Evolutionary conservation across 2,329 filamentous ascomycete genomes (phyloP).

Genomic region (Trichoderma brevicompactum): DNA sequence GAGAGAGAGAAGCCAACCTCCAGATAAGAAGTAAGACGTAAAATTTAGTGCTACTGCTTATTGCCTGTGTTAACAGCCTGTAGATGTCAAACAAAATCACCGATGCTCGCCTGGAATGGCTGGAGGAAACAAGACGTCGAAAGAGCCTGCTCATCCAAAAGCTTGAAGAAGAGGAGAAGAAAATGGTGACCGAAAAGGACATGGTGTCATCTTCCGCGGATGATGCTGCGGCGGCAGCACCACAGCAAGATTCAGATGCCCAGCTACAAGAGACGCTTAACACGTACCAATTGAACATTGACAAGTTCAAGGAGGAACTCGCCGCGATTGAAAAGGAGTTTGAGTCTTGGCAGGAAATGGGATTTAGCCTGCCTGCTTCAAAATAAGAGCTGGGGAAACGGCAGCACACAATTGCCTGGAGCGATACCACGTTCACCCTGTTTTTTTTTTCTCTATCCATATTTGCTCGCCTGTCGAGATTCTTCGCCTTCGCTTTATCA

Average conservation of each 20-base stretch:
- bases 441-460: neutral
- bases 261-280: conserved; percentile 8
- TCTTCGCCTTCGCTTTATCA: conserved; percentile 1
- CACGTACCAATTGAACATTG: conserved; percentile 20
- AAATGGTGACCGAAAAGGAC: conserved; percentile 13
- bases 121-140: conserved; percentile 21
- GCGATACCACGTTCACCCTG: neutral
- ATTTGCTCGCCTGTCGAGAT: conserved; percentile 3
- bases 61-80: conserved; percentile 3
- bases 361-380: conserved; percentile 22
- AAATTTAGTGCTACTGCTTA: conserved; percentile 5
- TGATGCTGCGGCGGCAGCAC: neutral
- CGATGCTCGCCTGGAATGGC: conserved; percentile 25
- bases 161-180: conserved; percentile 26
- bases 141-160: conserved; percentile 22
- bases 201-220: conserved; percentile 17
- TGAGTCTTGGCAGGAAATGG: conserved; percentile 25
- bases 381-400: neutral
- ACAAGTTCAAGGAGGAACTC: conserved; percentile 22
- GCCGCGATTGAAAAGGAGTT: conserved; percentile 25
- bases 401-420: neutral
- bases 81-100: conserved; percentile 27
- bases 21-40: conserved; percentile 18
- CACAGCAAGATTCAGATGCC: neutral
- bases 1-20: neutral